phyloP scores from a whole-genome alignment of 2,329 filamentous ascomycete species.

The Fusarium verrucosum region DNA sequence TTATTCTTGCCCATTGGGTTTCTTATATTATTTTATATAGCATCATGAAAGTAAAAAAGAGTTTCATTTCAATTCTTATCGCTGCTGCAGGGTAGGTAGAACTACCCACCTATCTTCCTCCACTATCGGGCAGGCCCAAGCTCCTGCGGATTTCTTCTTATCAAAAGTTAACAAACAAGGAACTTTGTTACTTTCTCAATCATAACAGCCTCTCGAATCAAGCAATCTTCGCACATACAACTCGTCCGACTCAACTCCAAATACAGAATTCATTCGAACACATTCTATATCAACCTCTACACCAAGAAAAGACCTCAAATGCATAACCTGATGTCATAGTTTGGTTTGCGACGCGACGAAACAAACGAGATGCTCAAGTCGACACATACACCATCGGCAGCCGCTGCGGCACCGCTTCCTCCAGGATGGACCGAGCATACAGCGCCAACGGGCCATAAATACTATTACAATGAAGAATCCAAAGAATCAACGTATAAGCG shows the following conservation, averaged over 20 bases:
- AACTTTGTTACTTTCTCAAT: background rate
- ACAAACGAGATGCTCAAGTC: slow-evolving; percentile 72
- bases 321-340: slow-evolving; percentile 24
- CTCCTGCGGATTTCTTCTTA: slow-evolving; percentile 16
- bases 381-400: slow-evolving; percentile 71
- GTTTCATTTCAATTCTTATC: background rate
- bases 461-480: slow-evolving; percentile 85
- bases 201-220: background rate
- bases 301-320: too few species aligned
- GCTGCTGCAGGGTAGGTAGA: slow-evolving; percentile 18
- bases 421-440: slow-evolving; percentile 94
- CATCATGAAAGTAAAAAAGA: background rate
- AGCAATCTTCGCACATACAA: background rate
- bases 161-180: background rate
- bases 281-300: background rate
- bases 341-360: slow-evolving; percentile 4
- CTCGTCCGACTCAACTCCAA: background rate
- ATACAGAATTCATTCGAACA: background rate
- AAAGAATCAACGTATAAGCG: slow-evolving; percentile 89
- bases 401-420: slow-evolving; percentile 67
- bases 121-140: slow-evolving; percentile 22
- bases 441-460: slow-evolving; percentile 84
- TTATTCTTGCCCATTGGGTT: background rate
- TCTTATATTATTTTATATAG: background rate
- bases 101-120: background rate